These are phyloP conservation scores for Entomophthora muscae DNA, from an alignment of 371 early-diverging fungal genomes.

Conservation along the genomic window DNA sequence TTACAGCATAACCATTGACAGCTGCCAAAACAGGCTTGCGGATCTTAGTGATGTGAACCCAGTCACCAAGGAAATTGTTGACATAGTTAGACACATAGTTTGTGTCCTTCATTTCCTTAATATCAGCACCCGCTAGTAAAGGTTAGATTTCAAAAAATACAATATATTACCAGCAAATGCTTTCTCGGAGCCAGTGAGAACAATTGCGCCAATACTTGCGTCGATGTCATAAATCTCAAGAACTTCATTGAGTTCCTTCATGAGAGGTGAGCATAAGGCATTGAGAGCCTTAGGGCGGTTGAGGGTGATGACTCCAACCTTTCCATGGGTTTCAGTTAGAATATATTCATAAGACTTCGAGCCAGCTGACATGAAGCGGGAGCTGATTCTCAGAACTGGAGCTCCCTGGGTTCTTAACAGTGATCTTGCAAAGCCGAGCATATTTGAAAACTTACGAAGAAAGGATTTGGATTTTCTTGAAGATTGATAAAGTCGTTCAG, in stretches of 20 bases:
- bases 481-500: too few relatives aligned
- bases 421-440: background rate
- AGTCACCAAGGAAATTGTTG: conserved; percentile 79
- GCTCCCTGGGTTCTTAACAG: background rate
- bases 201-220: conserved; percentile 68
- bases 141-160: conserved; percentile 6
- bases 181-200: conserved; percentile 87
- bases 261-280: conserved; percentile 84
- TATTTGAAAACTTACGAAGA: background rate
- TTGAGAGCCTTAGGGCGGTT: conserved; percentile 94
- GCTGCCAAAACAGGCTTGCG: conserved; percentile 95
- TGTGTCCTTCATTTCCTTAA: conserved; percentile 91
- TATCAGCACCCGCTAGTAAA: conserved; percentile 84
- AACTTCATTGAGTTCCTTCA: conserved; percentile 82
- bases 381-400: background rate
- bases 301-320: conserved; percentile 75
- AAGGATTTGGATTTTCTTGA: too few relatives aligned
- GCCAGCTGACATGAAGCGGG: background rate
- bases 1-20: conserved; percentile 91
- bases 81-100: conserved; percentile 75
- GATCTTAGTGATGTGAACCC: conserved; percentile 75
- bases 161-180: conserved; percentile 76
- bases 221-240: conserved; percentile 62
- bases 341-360: conserved; percentile 28
- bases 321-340: conserved; percentile 55